A percentile compares a stretch with the other conserved stretches of the same genome.
These are phyloP conservation scores for Fusarium graminum DNA, from an alignment of 2,329 filamentous ascomycete species.

Conservation along the genomic window DNA sequence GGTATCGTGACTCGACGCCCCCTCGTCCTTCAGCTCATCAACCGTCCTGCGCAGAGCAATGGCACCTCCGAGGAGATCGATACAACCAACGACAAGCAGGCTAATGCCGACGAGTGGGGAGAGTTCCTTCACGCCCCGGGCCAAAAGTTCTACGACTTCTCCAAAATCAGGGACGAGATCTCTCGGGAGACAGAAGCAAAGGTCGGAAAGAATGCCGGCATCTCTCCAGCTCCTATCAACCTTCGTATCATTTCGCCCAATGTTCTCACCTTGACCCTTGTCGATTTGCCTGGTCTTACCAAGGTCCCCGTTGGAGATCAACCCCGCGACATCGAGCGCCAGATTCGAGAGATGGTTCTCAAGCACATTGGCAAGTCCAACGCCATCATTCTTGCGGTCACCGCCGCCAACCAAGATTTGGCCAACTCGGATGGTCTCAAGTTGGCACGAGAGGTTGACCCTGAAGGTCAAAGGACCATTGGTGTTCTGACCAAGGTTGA, in stretches of 20 bases:
- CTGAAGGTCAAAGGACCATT: slow-evolving; percentile 96
- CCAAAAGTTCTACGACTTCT: slow-evolving; percentile 98
- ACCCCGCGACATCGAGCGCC: slow-evolving; percentile 94
- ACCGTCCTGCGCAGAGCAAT: slow-evolving; percentile 82
- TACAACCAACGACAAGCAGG: slow-evolving; percentile 81
- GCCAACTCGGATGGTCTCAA: slow-evolving; percentile 99
- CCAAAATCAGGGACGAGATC: slow-evolving; percentile 98
- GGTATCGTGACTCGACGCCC: slow-evolving; percentile 97
- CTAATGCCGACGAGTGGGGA: slow-evolving; percentile 96
- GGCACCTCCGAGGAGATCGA: slow-evolving; percentile 76
- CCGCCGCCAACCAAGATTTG: slow-evolving; percentile 96
- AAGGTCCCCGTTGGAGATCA: slow-evolving; percentile 98
- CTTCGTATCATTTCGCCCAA: slow-evolving; percentile 98
- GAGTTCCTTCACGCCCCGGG: slow-evolving; percentile 98
- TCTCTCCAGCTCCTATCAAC: slow-evolving; percentile 97
- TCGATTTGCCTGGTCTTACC: slow-evolving; percentile 95
- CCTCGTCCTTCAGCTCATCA: slow-evolving; percentile 97
- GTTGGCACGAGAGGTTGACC: slow-evolving; percentile 95
- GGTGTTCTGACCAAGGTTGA: slow-evolving; percentile 99
- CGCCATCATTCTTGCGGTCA: slow-evolving; percentile 96
- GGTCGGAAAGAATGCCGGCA: slow-evolving; percentile 95
- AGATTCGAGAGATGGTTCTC: slow-evolving; percentile 97
- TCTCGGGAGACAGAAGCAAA: slow-evolving; percentile 96
- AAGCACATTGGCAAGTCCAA: slow-evolving; percentile 99
- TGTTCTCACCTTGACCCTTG: slow-evolving; percentile 94